Evolutionary conservation across 1,284 basidiomycete genomes (phyloP), one percentile per base, ranked within the genome.

Genomic region (Mycena sp.): DNA sequence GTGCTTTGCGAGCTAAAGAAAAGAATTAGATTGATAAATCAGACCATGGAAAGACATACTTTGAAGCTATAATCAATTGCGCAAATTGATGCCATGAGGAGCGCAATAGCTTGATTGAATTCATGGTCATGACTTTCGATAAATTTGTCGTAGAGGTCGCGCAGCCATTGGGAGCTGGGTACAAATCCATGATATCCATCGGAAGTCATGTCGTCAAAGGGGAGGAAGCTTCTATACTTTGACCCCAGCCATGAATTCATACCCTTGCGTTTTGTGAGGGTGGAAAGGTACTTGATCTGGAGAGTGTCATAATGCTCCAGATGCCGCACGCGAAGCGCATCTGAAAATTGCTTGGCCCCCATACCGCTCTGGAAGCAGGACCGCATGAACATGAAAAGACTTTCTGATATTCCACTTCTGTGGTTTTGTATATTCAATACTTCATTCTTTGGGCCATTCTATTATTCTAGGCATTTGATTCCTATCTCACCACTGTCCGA

Each of bases 61-160:
- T 74, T 73, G 48, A 71, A 67, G 41, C 73, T 74, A 53, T 75
- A 73, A 55, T 75, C 72, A 62, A 74, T 65, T 1, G 68, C 68
- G 64, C 69, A 69, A 10, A 73, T 71, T 2, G 61, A 28, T 12
- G 44, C 67, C 4, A 61, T 64, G 1, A 74, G 62, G 70, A 74
- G 70, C 1, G 71, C 67, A 1, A 45, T 72, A 45, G 74, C 71
- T 49, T 76, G 73, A 41, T 74, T 67, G 23, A 73, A 67, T 16
- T 72, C 58, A 3, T 56, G 6, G 17, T 48, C 44, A 61, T 73
- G 71, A 5, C 64, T 25, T 28, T 72, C 68, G 6, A 76, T 73
- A 48, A 68, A 72, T 1, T 28, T 19, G 41, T 76, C 72, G 59
- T 71, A 76, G 23, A 72, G 57, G 43, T 73, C 63, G 2, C 69